A percentile compares a stretch with the other conserved stretches of the same genome.
Evolutionary conservation across 108 stramenopile genomes (phyloP).

Genomic region (Skeletonema costatum): DNA sequence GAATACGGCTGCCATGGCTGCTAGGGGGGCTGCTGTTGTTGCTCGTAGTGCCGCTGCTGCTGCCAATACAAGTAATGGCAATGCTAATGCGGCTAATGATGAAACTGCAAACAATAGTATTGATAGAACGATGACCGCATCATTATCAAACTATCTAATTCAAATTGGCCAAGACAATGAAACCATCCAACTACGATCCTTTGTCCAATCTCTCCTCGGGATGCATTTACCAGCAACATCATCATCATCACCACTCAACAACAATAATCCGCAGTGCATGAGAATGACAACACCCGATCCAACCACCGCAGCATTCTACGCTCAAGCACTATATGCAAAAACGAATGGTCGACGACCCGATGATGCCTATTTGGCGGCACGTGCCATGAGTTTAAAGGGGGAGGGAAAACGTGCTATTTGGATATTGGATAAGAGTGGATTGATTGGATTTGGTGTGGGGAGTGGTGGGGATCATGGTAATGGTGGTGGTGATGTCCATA

Average conservation of each 20-base stretch:
- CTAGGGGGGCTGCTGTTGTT: not conserved
- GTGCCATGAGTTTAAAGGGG: slow-evolving; percentile 46
- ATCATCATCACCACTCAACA: not conserved
- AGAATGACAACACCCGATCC: slow-evolving; percentile 45
- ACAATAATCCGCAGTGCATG: not conserved
- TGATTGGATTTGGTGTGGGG: slow-evolving; percentile 24
- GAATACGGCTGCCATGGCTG: slow-evolving; percentile 6
- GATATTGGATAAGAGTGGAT: slow-evolving; percentile 56
- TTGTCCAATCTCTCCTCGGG: slow-evolving; percentile 44
- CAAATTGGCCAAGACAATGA: slow-evolving; percentile 2
- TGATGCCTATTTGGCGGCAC: slow-evolving; percentile 73
- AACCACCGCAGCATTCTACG: slow-evolving; percentile 69
- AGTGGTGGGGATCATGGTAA: not conserved
- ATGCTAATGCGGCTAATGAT: not conserved
- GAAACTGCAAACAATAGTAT: not conserved
- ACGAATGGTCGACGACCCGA: slow-evolving; percentile 31
- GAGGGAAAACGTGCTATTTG: slow-evolving; percentile 59
- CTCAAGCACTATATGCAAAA: slow-evolving; percentile 58
- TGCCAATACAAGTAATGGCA: not conserved
- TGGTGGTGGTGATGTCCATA: not conserved
- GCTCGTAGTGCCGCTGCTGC: not conserved
- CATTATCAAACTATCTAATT: not conserved
- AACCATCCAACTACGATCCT: slow-evolving; percentile 29
- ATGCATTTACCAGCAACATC: slow-evolving; percentile 11
- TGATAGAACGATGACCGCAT: not conserved